A percentile compares a stretch with the other conserved stretches of the same genome.
These are phyloP conservation scores for Amylocarpus encephaloides DNA, from an alignment of 2,329 filamentous ascomycete species.

Conservation along the genomic window DNA sequence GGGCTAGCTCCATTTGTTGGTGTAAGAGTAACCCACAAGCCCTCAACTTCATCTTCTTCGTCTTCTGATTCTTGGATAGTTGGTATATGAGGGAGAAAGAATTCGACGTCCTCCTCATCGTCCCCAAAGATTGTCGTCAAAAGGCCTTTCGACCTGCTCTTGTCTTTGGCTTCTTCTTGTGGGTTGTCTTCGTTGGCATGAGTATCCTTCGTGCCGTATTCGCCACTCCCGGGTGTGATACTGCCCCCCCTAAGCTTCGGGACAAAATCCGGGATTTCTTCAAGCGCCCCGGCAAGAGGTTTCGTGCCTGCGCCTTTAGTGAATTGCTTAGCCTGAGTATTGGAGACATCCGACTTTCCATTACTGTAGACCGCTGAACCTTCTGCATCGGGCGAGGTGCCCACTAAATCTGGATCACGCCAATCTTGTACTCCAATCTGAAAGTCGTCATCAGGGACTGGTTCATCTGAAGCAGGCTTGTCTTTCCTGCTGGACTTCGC, in stretches of 20 bases:
- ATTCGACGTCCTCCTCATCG: conserved; percentile 35
- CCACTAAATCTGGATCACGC: conserved; percentile 70
- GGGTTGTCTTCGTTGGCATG: conserved; percentile 24
- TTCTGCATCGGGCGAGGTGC: conserved; percentile 25
- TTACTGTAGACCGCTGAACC: conserved; percentile 27
- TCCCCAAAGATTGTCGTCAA: conserved; percentile 47
- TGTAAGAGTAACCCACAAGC: conserved; percentile 93
- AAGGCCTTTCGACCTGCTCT: conserved; percentile 33
- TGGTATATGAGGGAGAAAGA: conserved; percentile 12
- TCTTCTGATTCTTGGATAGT: conserved; percentile 20
- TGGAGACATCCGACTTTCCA: conserved; percentile 26
- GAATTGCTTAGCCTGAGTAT: conserved; percentile 14
- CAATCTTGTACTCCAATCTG: conserved; percentile 82
- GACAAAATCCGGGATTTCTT: conserved; percentile 30
- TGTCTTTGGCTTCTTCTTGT: conserved; percentile 19
- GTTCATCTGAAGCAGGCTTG: conserved; percentile 14
- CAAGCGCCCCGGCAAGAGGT: conserved; percentile 23
- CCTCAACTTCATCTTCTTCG: conserved; percentile 54
- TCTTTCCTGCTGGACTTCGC: conserved; percentile 22
- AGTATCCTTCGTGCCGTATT: conserved; percentile 44
- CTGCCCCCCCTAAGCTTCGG: conserved; percentile 52
- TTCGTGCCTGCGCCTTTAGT: conserved; percentile 24
- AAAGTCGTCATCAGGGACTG: conserved; percentile 53
- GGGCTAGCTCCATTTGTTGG: conserved; percentile 84
- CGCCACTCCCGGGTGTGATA: conserved; percentile 65